Evolutionary conservation across 306 rosid genomes (phyloP).

Genomic region (Casuarina glauca): DNA sequence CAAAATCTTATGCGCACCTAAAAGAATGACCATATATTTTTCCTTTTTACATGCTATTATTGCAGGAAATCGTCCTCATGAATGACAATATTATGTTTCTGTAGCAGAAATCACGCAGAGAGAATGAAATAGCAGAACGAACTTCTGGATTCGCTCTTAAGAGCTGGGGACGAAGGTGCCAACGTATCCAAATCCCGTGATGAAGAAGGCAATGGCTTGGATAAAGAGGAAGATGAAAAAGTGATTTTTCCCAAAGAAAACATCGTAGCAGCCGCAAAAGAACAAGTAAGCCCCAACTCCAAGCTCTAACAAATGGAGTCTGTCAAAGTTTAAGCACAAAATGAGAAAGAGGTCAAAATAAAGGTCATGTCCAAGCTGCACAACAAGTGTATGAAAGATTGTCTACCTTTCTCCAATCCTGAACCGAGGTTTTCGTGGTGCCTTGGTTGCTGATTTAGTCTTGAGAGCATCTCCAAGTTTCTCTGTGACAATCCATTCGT

Average conservation of each 20-base stretch:
- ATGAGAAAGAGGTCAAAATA: neutral
- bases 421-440: constrained; percentile 44
- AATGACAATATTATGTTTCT: constrained; percentile 23
- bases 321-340: constrained; percentile 34
- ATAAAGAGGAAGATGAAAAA: constrained; percentile 66
- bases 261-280: constrained; percentile 66
- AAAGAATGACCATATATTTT: constrained; percentile 43
- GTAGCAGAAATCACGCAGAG: constrained; percentile 26
- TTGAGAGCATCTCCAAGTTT: constrained; percentile 79
- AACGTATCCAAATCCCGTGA: constrained; percentile 73
- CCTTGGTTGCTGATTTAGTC: constrained; percentile 42
- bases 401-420: constrained; percentile 75
- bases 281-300: constrained; percentile 66
- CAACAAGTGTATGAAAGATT: neutral
- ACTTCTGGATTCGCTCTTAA: constrained; percentile 28
- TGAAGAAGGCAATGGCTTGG: constrained; percentile 71
- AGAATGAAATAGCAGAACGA: constrained; percentile 19
- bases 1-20: constrained; percentile 39
- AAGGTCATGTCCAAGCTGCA: neutral
- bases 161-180: constrained; percentile 77
- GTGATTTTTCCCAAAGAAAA: constrained; percentile 60
- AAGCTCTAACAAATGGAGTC: constrained; percentile 70
- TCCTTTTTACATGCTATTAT: constrained; percentile 38
- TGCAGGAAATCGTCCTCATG: constrained; percentile 24
- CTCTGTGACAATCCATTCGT: constrained; percentile 92